These are phyloP conservation scores for Tilletia caries DNA, from an alignment of 1,284 basidiomycete genomes.

Conservation along the genomic window DNA sequence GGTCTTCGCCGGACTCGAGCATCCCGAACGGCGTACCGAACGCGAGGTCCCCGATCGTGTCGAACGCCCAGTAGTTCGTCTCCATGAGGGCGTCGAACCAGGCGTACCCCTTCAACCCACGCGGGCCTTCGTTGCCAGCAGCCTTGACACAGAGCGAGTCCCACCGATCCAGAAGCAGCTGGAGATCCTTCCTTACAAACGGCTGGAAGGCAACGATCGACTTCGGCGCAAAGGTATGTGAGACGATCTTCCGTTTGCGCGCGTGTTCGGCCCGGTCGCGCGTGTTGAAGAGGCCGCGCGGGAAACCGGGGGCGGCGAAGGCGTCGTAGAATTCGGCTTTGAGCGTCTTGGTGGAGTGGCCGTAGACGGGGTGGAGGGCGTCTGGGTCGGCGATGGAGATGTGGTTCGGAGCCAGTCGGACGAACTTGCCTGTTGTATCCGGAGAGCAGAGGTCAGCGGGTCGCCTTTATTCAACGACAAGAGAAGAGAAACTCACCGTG, in stretches of 20 bases:
- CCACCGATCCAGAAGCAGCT: constrained; percentile 42
- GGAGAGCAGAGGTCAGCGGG: not conserved
- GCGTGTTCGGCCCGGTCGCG: constrained; percentile 76
- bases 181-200: constrained; percentile 42
- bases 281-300: constrained; percentile 72
- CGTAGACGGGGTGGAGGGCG: constrained; percentile 33
- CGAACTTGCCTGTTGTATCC: constrained; percentile 63
- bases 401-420: constrained; percentile 84
- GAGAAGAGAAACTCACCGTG: constrained; percentile 61
- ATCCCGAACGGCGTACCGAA: constrained; percentile 71
- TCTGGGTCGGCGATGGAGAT: constrained; percentile 70
- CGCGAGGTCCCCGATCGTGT: constrained; percentile 51
- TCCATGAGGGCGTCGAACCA: constrained; percentile 56
- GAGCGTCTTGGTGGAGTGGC: constrained; percentile 38
- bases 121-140: constrained; percentile 28
- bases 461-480: not conserved
- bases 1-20: constrained; percentile 71
- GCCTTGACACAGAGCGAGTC: constrained; percentile 42
- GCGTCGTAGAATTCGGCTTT: constrained; percentile 66
- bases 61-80: constrained; percentile 77
- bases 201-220: constrained; percentile 43
- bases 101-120: constrained; percentile 39
- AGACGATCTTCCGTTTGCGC: constrained; percentile 82
- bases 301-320: constrained; percentile 58
- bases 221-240: constrained; percentile 70